phyloP scores from a whole-genome alignment of 257 asterid species.

The Salvia splendens region DNA sequence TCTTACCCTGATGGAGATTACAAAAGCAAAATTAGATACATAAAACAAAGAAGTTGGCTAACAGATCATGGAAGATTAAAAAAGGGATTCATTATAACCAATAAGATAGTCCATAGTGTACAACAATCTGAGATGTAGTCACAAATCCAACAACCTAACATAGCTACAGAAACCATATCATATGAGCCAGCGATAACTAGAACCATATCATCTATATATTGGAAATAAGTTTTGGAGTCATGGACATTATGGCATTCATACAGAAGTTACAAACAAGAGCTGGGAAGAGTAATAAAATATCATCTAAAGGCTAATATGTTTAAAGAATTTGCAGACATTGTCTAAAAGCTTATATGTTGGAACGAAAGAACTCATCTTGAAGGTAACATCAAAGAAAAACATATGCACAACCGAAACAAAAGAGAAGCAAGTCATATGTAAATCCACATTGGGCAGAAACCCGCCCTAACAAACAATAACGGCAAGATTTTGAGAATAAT shows the following conservation, averaged over 20 bases:
- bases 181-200: background rate
- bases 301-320: too few species aligned
- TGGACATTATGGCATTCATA: background rate
- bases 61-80: background rate
- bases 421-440: background rate
- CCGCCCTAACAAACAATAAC: background rate
- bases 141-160: background rate
- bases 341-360: background rate
- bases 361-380: background rate
- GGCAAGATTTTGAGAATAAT: background rate
- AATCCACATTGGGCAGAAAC: background rate
- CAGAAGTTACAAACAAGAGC: background rate
- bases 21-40: background rate
- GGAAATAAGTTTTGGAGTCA: background rate
- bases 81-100: background rate
- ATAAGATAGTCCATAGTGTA: background rate
- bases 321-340: background rate
- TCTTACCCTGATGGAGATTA: constrained; percentile 66
- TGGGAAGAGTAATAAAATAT: too few species aligned
- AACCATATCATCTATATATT: background rate
- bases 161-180: background rate
- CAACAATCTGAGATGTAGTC: background rate
- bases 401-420: background rate
- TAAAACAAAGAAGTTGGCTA: background rate
- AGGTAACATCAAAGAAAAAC: background rate